Evolutionary conservation across 208 protist genomes (phyloP).

Genomic region (Crithidia sp.): DNA sequence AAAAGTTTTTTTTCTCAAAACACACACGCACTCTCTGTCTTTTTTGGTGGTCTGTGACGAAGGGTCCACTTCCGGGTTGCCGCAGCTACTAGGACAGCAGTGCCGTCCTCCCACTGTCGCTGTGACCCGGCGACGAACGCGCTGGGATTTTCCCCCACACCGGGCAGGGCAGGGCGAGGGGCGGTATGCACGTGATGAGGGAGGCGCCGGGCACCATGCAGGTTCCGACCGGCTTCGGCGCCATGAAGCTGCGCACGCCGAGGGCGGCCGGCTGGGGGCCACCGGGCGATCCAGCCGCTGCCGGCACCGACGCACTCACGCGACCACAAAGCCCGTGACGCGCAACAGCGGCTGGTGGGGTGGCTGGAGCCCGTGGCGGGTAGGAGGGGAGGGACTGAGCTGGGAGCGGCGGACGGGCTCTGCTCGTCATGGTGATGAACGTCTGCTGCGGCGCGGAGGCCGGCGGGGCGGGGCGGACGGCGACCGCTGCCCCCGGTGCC

Average conservation of each 20-base stretch:
- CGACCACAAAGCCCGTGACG: background rate
- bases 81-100: too few relatives aligned
- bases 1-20: too few relatives aligned
- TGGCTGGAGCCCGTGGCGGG: background rate
- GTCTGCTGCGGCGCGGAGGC: background rate
- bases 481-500: background rate
- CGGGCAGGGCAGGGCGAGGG: conserved; percentile 40
- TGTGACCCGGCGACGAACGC: background rate
- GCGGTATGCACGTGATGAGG: conserved; percentile 35
- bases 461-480: background rate
- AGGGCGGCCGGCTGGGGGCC: conserved; percentile 22
- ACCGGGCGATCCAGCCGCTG: conserved; percentile 25
- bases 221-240: conserved; percentile 40
- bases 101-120: too few relatives aligned
- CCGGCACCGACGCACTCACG: background rate
- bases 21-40: too few relatives aligned
- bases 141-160: conserved; percentile 45
- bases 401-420: background rate
- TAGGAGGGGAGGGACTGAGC: too few relatives aligned
- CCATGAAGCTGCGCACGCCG: conserved; percentile 44
- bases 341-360: background rate
- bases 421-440: background rate
- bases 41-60: too few relatives aligned
- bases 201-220: conserved; percentile 36
- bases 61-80: too few relatives aligned